Evolutionary conservation across 441 rosid genomes (phyloP).

Genomic region (Gossypium schwendimanii): DNA sequence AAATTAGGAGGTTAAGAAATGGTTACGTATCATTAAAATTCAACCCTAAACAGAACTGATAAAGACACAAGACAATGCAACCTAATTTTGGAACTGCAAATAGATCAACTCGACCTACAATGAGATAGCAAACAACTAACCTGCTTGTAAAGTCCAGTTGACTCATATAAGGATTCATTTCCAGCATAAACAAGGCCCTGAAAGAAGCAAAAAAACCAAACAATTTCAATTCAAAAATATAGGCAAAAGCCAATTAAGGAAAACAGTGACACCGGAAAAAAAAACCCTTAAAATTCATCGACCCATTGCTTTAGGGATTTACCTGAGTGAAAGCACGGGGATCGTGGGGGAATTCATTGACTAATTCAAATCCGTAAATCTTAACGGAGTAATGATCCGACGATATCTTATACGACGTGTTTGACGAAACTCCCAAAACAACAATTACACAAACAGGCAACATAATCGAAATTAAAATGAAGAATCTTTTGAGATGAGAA

Average conservation of each 20-base stretch:
- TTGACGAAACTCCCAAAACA: conserved; percentile 43
- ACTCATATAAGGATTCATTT: conserved; percentile 68
- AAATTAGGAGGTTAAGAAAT: conserved; percentile 11
- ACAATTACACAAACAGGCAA: conserved; percentile 27
- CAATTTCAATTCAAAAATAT: not conserved
- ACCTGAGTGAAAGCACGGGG: conserved; percentile 90
- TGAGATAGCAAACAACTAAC: conserved; percentile 26
- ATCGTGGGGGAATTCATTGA: conserved; percentile 83
- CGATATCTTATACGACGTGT: conserved; percentile 16
- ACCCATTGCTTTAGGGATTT: not conserved
- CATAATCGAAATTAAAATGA: conserved; percentile 25
- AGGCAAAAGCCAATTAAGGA: not conserved
- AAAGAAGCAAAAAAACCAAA: conserved; percentile 10
- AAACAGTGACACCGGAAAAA: not conserved
- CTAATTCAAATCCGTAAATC: conserved; percentile 46
- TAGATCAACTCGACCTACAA: not conserved
- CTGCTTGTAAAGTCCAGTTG: conserved; percentile 65
- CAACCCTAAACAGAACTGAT: not conserved
- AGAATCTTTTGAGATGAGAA: conserved; percentile 29
- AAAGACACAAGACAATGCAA: not conserved
- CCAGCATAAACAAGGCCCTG: conserved; percentile 88
- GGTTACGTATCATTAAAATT: conserved; percentile 1
- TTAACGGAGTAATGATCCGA: conserved; percentile 14
- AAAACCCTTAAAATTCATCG: not conserved
- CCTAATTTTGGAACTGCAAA: not conserved